Evolutionary conservation across 169 alveolate species (phyloP).

Genomic region (Cryptosporidium sp.): DNA sequence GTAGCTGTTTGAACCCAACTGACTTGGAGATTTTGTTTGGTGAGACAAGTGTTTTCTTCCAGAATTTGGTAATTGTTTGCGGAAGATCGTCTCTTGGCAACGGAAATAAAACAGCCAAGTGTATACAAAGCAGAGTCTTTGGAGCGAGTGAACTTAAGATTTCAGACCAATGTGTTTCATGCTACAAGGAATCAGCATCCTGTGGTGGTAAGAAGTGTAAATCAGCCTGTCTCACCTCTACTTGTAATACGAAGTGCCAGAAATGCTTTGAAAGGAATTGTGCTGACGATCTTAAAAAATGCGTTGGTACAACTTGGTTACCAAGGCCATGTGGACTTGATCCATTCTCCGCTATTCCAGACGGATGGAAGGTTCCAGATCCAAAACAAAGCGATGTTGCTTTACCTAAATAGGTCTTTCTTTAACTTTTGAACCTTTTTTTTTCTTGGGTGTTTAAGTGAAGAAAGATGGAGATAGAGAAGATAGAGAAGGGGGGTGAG

Average conservation of each 20-base stretch:
- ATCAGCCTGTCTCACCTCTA: conserved; percentile 51
- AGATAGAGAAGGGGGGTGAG: neutral
- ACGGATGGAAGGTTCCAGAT: conserved; percentile 34
- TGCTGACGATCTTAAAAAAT: neutral
- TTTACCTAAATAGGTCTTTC: neutral
- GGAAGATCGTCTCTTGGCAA: conserved; percentile 71
- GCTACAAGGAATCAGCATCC: conserved; percentile 47
- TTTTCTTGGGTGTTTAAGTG: neutral
- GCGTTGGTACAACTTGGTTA: conserved; percentile 43
- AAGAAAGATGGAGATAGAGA: neutral
- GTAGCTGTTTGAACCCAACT: conserved; percentile 21
- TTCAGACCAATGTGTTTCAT: conserved; percentile 31
- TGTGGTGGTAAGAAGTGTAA: conserved; percentile 68
- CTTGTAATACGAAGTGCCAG: conserved; percentile 58
- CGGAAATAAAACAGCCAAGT: conserved; percentile 22
- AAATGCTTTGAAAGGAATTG: conserved; percentile 50
- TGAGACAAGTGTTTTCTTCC: neutral
- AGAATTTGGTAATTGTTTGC: conserved; percentile 30
- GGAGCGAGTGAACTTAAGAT: neutral
- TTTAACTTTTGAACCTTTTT: neutral
- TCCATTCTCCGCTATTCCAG: conserved; percentile 48
- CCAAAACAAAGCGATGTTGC: conserved; percentile 23
- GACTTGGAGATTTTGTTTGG: conserved; percentile 35
- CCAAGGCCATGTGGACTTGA: conserved; percentile 63
- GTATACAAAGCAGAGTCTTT: neutral